Conservation (phyloP, 1,284 basidiomycete genomes). For the Cutaneotrichosporon dermatis region DNA sequence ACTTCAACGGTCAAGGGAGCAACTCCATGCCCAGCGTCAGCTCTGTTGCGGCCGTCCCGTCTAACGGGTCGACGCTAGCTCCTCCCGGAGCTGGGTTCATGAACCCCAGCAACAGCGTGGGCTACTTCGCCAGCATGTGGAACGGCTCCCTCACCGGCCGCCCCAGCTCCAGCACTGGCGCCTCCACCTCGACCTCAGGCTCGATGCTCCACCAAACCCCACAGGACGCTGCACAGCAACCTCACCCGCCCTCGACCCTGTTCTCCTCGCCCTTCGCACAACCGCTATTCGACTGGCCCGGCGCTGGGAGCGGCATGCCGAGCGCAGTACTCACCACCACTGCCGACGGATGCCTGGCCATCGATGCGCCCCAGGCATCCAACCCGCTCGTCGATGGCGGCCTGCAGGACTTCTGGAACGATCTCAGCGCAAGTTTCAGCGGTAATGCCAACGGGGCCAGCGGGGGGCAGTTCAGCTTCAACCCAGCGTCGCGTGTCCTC, state of each 20-base stretch:
- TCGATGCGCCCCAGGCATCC: constrained; percentile 8
- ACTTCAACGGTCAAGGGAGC: neutral
- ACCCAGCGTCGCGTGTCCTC: constrained; percentile 16
- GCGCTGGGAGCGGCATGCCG: neutral
- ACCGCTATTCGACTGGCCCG: constrained; percentile 10
- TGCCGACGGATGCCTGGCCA: constrained; percentile 19
- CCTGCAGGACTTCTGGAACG: constrained; percentile 20
- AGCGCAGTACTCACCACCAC: constrained; percentile 17
- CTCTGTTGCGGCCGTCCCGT: neutral
- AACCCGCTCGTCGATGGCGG: neutral
- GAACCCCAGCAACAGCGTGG: neutral
- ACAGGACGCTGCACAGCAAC: too few relatives aligned
- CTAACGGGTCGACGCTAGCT: neutral
- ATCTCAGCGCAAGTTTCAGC: constrained; percentile 9
- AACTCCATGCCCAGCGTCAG: neutral
- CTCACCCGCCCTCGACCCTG: too few relatives aligned
- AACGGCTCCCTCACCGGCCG: neutral
- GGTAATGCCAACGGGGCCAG: too few relatives aligned
- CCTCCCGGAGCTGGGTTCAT: neutral
- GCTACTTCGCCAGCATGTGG: constrained; percentile 1
- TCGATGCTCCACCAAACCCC: too few relatives aligned
- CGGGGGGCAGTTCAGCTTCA: neutral
- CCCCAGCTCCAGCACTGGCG: too few relatives aligned
- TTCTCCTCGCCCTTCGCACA: neutral
- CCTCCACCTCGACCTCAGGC: too few relatives aligned